Percentiles rank a stretch among this genome's conserved stretches.
Conservation (phyloP, 2,329 filamentous ascomycete species). For the Diaporthe eres region DNA sequence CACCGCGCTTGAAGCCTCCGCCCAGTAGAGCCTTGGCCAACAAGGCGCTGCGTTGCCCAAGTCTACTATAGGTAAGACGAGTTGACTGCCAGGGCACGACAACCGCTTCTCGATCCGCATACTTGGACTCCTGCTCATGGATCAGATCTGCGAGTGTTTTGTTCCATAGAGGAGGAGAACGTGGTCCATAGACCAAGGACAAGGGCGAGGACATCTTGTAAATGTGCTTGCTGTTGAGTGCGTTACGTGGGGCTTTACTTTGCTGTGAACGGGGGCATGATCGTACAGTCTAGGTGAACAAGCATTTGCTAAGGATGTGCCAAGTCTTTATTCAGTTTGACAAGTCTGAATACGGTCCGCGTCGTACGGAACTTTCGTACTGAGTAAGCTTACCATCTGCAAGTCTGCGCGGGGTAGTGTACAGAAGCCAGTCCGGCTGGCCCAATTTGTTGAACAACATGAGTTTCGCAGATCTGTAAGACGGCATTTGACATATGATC, state of each 20-base stretch:
- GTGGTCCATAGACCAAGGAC: background rate
- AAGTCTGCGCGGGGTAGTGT: slow-evolving; percentile 4
- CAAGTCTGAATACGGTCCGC: background rate
- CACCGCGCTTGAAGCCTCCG: background rate
- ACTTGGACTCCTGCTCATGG: background rate
- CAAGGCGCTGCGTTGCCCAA: slow-evolving; percentile 10
- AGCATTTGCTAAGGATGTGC: background rate
- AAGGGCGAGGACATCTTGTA: background rate
- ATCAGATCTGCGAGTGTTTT: background rate
- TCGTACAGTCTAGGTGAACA: background rate
- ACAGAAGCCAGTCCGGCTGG: background rate
- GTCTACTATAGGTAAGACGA: background rate
- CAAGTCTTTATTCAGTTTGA: background rate
- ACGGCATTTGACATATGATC: slow-evolving; percentile 2
- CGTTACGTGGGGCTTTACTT: background rate
- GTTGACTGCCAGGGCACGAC: slow-evolving; percentile 2
- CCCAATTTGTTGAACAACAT: background rate
- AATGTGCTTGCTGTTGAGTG: background rate
- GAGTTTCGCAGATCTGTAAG: slow-evolving; percentile 4
- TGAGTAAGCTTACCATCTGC: slow-evolving; percentile 12
- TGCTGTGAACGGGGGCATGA: background rate
- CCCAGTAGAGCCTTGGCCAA: slow-evolving; percentile 1
- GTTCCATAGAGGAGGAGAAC: slow-evolving; percentile 2
- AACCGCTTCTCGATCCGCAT: slow-evolving; percentile 14
- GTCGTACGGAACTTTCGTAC: background rate